Percentiles rank a stretch among this genome's conserved stretches.
Conservation (phyloP, 768 basidiomycete genomes). For the Hypsizygus marmoreus region DNA sequence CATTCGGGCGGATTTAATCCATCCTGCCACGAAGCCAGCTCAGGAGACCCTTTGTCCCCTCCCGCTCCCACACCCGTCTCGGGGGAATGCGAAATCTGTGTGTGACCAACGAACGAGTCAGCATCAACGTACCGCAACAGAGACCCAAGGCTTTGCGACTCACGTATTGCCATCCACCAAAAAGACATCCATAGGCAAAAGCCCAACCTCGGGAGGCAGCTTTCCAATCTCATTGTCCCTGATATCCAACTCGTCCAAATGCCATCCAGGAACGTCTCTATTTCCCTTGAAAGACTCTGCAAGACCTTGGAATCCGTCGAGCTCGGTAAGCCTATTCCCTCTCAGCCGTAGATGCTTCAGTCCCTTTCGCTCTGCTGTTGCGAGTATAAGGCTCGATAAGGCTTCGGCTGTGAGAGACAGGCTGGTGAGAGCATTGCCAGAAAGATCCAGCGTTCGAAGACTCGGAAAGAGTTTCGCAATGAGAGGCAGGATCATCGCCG, state of each 20-base stretch:
- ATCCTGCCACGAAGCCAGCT: conserved; percentile 79
- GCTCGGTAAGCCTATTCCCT: conserved; percentile 64
- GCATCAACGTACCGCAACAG: neutral
- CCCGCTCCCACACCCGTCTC: conserved; percentile 82
- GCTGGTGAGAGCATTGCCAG: conserved; percentile 70
- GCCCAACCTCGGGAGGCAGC: conserved; percentile 68
- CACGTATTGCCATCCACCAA: conserved; percentile 85
- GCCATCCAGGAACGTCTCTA: conserved; percentile 65
- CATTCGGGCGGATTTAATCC: conserved; percentile 40
- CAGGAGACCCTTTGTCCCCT: conserved; percentile 80
- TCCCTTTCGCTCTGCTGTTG: conserved; percentile 48
- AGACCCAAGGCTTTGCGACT: too few species aligned
- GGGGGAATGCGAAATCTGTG: conserved; percentile 79
- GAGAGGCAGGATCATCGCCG: conserved; percentile 57
- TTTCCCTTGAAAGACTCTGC: conserved; percentile 70
- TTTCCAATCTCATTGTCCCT: conserved; percentile 79
- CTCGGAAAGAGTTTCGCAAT: conserved; percentile 71
- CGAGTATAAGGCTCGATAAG: conserved; percentile 54
- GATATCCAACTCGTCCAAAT: conserved; percentile 80
- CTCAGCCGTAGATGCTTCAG: conserved; percentile 66
- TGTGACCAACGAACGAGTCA: neutral
- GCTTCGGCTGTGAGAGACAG: conserved; percentile 49
- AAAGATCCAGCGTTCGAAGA: conserved; percentile 67
- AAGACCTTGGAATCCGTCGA: conserved; percentile 63
- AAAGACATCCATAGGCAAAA: conserved; percentile 78